Evolutionary conservation across 176 grass and related monocot species (phyloP).

Genomic region (Juncus inflexus): DNA sequence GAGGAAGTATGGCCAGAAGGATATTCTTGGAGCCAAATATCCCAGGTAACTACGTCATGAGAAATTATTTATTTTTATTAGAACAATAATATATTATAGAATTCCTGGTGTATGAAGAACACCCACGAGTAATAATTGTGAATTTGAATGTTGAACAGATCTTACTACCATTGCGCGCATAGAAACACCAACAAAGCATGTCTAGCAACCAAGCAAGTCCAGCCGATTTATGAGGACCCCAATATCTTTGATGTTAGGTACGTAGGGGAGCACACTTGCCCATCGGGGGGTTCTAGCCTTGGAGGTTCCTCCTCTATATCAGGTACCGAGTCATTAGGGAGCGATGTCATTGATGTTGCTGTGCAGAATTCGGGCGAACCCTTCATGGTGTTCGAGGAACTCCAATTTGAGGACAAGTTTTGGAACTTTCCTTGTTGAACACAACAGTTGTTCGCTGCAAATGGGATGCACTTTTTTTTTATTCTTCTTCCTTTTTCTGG

Average conservation of each 20-base stretch:
- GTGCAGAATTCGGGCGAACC: too few relatives aligned
- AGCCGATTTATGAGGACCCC: slow-evolving; percentile 59
- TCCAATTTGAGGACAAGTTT: too few relatives aligned
- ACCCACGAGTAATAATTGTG: neutral
- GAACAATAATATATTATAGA: neutral
- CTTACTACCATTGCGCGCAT: slow-evolving; percentile 70
- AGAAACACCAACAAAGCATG: slow-evolving; percentile 34
- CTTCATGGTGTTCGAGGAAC: too few relatives aligned
- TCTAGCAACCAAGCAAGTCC: slow-evolving; percentile 62
- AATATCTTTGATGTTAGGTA: slow-evolving; percentile 56
- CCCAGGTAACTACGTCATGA: slow-evolving; percentile 43
- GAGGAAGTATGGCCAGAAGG: slow-evolving; percentile 88
- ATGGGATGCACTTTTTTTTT: too few relatives aligned
- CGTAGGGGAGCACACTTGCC: slow-evolving; percentile 59
- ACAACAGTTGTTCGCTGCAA: too few relatives aligned
- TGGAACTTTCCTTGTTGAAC: too few relatives aligned
- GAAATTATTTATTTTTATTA: neutral
- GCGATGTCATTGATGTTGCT: too few relatives aligned
- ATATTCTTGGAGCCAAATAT: slow-evolving; percentile 56
- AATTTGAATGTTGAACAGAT: slow-evolving; percentile 30
- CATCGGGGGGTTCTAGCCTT: too few relatives aligned
- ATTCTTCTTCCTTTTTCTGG: too few relatives aligned
- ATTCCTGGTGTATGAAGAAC: neutral
- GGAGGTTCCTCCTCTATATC: too few relatives aligned
- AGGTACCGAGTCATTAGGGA: too few relatives aligned